Percentiles rank a stretch among this genome's conserved stretches.
Conservation (phyloP, 257 asterid genomes). For the Salvia splendens region DNA sequence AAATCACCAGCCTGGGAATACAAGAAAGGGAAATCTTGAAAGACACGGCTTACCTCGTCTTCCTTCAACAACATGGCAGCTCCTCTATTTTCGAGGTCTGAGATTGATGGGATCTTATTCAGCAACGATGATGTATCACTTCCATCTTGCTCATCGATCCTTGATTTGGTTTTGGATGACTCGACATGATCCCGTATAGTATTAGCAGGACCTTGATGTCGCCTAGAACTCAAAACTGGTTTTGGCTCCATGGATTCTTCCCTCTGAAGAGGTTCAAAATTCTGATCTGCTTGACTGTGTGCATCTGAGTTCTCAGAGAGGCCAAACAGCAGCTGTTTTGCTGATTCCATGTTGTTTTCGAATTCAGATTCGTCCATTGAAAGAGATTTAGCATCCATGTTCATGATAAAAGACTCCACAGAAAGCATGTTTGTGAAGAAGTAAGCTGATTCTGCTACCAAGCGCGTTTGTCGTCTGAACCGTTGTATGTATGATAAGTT, state of each 20-base stretch:
- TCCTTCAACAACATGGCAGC: slow-evolving; percentile 67
- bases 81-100: slow-evolving; percentile 83
- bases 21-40: slow-evolving; percentile 74
- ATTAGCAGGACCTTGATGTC: slow-evolving; percentile 35
- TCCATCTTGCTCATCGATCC: slow-evolving; percentile 43
- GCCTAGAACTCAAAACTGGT: slow-evolving; percentile 38
- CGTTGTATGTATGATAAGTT: slow-evolving; percentile 82
- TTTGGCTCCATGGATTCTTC: slow-evolving; percentile 40
- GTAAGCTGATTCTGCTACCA: slow-evolving; percentile 87
- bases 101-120: slow-evolving; percentile 59
- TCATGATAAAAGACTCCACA: slow-evolving; percentile 69
- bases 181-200: slow-evolving; percentile 36
- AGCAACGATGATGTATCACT: slow-evolving; percentile 45
- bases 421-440: slow-evolving; percentile 95
- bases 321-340: slow-evolving; percentile 65
- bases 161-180: slow-evolving; percentile 49
- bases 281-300: slow-evolving; percentile 47
- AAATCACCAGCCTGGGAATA: slow-evolving; percentile 76
- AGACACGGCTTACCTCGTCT: slow-evolving; percentile 47
- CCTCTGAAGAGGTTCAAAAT: slow-evolving; percentile 35
- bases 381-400: slow-evolving; percentile 69
- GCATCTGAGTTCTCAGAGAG: slow-evolving; percentile 57
- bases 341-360: slow-evolving; percentile 78
- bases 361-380: slow-evolving; percentile 89
- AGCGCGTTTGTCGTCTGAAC: slow-evolving; percentile 78